Evolutionary conservation across 2,329 filamentous ascomycete species (phyloP), one percentile per base, ranked within the genome.

Genomic region (Chrysosphaeria jannelii): DNA sequence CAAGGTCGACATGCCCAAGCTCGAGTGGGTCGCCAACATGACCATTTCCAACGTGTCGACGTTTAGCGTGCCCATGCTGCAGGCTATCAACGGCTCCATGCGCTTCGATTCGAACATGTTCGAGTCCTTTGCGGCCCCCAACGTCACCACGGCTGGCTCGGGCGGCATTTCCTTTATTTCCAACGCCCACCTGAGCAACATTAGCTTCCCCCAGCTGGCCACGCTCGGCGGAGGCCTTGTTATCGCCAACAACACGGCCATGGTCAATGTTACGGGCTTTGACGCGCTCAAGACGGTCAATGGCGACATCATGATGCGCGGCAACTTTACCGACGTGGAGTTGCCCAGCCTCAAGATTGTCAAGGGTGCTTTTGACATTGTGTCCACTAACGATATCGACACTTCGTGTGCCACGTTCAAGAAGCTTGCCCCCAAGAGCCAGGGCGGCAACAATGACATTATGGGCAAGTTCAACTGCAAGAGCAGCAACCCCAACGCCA

Each of bases 161-260:
- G 53, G 54, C 31, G 53, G 54, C 29, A 37, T 71, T 29, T 60
- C 62, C 4, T 60, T 70, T 36, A 52, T 62, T 40, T 56, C 55
- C 47, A 69, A 69, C 50, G 43, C 45, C 20, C 41, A 51, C 29
- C 48, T 70, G 23, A 42, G 48, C 41, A 90, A 89, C 58, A 54
- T 91, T 45, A 64, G 67, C 28, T 58, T 89, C 46, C 66, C 70
- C 22, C 22, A 40, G 12, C 54, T 93, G 21, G 55, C 51, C 33
- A 56, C 47, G 25, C 57, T 90, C 37, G 62, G 58, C 34, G 79
- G 75, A 49, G 75, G 70, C 42, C 60, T 89, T 42, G 64, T 70
- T 35, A 62, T 97, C 39, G 68, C 72, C 47, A 89, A 90, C 62
- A 91, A 93, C 66, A 74, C 75, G 29, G 50, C 53, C 26, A 57